Conservation (phyloP, 2,329 filamentous ascomycete genomes). For the Chalaropsis thielavioides region DNA sequence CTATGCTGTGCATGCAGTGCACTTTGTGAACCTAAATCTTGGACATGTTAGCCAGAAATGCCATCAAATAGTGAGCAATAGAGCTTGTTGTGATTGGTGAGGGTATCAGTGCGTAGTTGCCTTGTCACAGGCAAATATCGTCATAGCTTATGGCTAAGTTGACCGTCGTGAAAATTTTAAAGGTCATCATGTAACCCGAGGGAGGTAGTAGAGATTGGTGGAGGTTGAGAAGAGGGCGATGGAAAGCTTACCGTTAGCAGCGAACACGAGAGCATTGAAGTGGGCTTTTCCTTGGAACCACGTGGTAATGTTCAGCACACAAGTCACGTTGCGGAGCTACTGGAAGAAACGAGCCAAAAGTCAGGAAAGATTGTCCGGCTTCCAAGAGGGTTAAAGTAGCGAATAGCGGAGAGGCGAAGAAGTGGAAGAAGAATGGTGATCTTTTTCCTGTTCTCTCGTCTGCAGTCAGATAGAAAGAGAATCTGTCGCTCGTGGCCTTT, state of each 20-base stretch:
- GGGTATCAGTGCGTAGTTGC: constrained; percentile 22
- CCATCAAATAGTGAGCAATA: not conserved
- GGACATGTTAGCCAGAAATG: constrained; percentile 5
- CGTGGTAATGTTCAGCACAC: too few species aligned
- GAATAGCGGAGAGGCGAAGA: too few species aligned
- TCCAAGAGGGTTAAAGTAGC: not conserved
- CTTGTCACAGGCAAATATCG: constrained; percentile 34
- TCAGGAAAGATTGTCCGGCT: not conserved
- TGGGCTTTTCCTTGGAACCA: not conserved
- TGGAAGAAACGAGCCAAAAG: not conserved
- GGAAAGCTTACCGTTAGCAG: constrained; percentile 12
- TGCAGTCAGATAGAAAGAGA: constrained; percentile 16
- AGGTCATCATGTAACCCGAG: constrained; percentile 26
- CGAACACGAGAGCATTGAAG: not conserved
- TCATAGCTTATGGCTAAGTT: constrained; percentile 35
- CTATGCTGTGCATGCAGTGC: too few species aligned
- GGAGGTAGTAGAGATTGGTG: not conserved
- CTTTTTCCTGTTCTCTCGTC: not conserved
- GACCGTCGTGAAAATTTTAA: constrained; percentile 34
- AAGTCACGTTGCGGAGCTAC: not conserved
- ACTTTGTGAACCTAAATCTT: not conserved
- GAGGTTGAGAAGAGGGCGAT: not conserved
- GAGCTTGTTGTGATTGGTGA: not conserved
- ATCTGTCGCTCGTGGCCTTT: constrained; percentile 25
- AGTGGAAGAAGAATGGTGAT: not conserved